Conservation (phyloP, 2,329 filamentous ascomycete species). For the Lomentospora prolificans region DNA sequence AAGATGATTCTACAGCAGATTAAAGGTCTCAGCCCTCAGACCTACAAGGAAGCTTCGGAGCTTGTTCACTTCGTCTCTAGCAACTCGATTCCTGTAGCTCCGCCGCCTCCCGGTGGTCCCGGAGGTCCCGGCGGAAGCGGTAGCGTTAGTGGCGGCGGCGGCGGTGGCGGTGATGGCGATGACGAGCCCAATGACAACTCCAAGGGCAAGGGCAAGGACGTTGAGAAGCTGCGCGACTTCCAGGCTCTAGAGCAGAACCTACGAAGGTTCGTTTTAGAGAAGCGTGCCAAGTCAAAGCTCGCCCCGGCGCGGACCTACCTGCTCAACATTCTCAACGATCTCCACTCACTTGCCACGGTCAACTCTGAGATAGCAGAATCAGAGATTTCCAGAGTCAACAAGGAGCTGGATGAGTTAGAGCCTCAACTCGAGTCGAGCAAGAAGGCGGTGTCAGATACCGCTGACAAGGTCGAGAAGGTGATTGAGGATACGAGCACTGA, state of each 20-base stretch:
- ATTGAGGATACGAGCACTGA: constrained; percentile 81
- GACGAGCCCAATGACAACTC: constrained; percentile 47
- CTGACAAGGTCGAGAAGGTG: constrained; percentile 68
- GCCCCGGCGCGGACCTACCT: constrained; percentile 94
- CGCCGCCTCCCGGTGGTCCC: constrained; percentile 45
- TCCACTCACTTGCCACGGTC: constrained; percentile 71
- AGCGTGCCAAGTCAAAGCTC: constrained; percentile 87
- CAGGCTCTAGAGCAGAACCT: constrained; percentile 81
- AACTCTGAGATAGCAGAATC: constrained; percentile 80
- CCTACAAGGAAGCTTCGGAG: constrained; percentile 84
- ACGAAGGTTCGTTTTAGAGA: constrained; percentile 88
- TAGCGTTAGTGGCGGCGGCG: constrained; percentile 35
- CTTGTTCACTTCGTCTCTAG: constrained; percentile 97
- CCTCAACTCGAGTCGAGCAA: constrained; percentile 77
- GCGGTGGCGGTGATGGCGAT: constrained; percentile 45
- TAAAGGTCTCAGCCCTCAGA: constrained; percentile 75
- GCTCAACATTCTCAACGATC: constrained; percentile 81
- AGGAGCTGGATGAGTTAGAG: constrained; percentile 72
- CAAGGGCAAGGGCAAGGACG: constrained; percentile 76
- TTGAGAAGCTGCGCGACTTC: constrained; percentile 83
- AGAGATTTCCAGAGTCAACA: constrained; percentile 73
- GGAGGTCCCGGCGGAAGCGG: constrained; percentile 43
- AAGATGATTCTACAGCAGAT: constrained; percentile 92
- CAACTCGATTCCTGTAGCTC: constrained; percentile 75
- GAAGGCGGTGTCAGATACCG: constrained; percentile 68